A percentile compares a stretch with the other conserved stretches of the same genome.
Evolutionary conservation across 2,329 filamentous ascomycete genomes (phyloP).

Genomic region (Arthrobotrys sinensis): DNA sequence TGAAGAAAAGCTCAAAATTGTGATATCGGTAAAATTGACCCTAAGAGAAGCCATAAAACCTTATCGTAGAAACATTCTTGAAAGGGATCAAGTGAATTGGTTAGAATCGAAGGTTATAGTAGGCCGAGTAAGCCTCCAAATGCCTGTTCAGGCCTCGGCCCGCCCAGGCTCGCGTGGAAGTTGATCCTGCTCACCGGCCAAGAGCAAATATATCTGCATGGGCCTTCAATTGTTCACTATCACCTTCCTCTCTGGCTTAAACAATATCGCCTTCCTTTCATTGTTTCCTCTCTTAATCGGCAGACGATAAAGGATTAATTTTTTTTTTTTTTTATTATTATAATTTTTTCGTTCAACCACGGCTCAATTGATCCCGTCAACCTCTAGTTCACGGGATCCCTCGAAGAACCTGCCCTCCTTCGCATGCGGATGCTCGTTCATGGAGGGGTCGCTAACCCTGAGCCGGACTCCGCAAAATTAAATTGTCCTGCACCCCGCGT

Average conservation of each 20-base stretch:
- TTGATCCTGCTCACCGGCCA: not conserved
- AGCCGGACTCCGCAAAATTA: slow-evolving; percentile 23
- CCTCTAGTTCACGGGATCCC: not conserved
- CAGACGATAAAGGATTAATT: not conserved
- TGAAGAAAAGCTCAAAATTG: slow-evolving; percentile 32
- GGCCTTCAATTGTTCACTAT: slow-evolving; percentile 16
- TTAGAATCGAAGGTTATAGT: slow-evolving; percentile 15
- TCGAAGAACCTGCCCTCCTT: slow-evolving; percentile 33
- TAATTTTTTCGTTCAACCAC: slow-evolving; percentile 28
- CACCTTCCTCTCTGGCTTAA: slow-evolving; percentile 15
- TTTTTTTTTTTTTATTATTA: slow-evolving; percentile 6
- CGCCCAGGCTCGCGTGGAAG: slow-evolving; percentile 40
- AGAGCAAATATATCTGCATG: slow-evolving; percentile 8
- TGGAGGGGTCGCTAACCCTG: slow-evolving; percentile 7
- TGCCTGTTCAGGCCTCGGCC: slow-evolving; percentile 47
- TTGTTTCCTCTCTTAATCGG: not conserved
- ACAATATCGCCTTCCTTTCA: slow-evolving; percentile 26
- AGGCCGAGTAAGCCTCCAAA: slow-evolving; percentile 9
- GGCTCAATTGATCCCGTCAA: slow-evolving; percentile 22
- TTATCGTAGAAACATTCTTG: not conserved
- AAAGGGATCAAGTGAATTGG: slow-evolving; percentile 10
- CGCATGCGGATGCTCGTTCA: slow-evolving; percentile 34
- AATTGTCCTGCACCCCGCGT: slow-evolving; percentile 33
- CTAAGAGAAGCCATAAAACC: slow-evolving; percentile 12
- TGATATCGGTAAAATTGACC: slow-evolving; percentile 48